Percentiles rank a stretch among this genome's conserved stretches.
phyloP scores from a whole-genome alignment of 495 filamentous ascomycete species.

The Trichoderma orchidacearum region DNA sequence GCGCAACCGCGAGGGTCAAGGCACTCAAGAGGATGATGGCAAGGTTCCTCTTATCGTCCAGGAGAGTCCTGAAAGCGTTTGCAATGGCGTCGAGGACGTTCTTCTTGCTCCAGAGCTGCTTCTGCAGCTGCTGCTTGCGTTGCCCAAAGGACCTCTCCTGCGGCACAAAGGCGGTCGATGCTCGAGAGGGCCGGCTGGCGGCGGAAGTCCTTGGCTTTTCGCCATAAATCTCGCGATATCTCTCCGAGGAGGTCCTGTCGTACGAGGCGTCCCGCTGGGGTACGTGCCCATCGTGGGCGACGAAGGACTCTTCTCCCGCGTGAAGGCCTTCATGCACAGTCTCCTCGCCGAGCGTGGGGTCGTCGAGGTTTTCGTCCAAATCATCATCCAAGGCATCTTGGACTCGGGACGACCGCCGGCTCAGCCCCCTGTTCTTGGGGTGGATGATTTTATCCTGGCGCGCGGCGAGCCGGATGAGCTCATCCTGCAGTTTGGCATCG shows the following conservation, averaged over 20 bases:
- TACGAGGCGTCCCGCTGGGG: background rate
- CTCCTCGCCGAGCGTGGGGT: background rate
- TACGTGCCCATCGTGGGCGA: background rate
- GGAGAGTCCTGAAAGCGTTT: constrained; percentile 53
- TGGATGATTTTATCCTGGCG: background rate
- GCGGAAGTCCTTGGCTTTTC: background rate
- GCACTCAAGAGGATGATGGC: constrained; percentile 48
- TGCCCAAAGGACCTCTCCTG: background rate
- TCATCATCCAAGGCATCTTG: background rate
- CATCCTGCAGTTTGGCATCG: constrained; percentile 22
- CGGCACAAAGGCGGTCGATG: background rate
- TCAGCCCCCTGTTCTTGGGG: background rate
- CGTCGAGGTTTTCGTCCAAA: background rate
- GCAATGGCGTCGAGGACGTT: constrained; percentile 49
- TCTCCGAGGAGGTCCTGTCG: background rate
- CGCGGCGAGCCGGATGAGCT: constrained; percentile 29
- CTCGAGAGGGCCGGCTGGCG: too few species aligned
- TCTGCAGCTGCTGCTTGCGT: background rate
- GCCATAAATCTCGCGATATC: background rate
- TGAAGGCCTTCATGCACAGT: background rate
- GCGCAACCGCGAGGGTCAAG: constrained; percentile 42
- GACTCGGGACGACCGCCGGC: background rate
- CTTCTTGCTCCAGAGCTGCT: background rate
- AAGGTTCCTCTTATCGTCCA: constrained; percentile 59
- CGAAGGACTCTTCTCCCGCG: background rate